Conservation (phyloP, 2,329 filamentous ascomycete species). For the Ophiosphaerella korrae region DNA sequence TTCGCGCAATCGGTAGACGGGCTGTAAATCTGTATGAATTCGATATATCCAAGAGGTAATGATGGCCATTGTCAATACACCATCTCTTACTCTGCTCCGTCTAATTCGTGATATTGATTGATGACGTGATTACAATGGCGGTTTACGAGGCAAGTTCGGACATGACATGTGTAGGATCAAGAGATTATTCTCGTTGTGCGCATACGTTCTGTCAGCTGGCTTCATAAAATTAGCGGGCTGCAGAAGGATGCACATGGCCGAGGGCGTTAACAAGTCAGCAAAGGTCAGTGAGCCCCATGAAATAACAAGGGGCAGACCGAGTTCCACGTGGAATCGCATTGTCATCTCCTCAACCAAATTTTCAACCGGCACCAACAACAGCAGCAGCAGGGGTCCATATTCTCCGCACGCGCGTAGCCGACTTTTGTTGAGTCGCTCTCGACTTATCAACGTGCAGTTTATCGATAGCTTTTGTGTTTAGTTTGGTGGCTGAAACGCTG, state of each 20-base stretch:
- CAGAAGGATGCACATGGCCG: too few species aligned
- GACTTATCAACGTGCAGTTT: conserved; percentile 15
- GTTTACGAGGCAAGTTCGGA: too few species aligned
- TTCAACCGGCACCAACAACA: background rate
- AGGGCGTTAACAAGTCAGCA: background rate
- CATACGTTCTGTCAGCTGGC: background rate
- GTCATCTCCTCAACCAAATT: background rate
- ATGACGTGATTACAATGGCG: background rate
- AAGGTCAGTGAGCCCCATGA: background rate
- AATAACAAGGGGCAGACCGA: background rate
- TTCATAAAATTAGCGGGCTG: too few species aligned
- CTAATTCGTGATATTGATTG: too few species aligned
- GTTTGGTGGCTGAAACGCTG: conserved; percentile 23
- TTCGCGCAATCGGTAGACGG: too few species aligned
- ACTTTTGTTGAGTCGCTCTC: conserved; percentile 16
- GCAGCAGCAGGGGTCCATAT: conserved; percentile 1
- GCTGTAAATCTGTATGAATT: too few species aligned
- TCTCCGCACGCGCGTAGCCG: conserved; percentile 5
- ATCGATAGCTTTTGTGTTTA: conserved; percentile 19
- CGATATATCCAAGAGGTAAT: too few species aligned
- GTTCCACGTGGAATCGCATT: background rate
- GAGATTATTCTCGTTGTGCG: background rate
- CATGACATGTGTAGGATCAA: too few species aligned
- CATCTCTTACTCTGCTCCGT: too few species aligned
- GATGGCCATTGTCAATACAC: too few species aligned